Base-by-base conservation (phyloP, 768 basidiomycete species). In the Sarcodon aspratus region DNA sequence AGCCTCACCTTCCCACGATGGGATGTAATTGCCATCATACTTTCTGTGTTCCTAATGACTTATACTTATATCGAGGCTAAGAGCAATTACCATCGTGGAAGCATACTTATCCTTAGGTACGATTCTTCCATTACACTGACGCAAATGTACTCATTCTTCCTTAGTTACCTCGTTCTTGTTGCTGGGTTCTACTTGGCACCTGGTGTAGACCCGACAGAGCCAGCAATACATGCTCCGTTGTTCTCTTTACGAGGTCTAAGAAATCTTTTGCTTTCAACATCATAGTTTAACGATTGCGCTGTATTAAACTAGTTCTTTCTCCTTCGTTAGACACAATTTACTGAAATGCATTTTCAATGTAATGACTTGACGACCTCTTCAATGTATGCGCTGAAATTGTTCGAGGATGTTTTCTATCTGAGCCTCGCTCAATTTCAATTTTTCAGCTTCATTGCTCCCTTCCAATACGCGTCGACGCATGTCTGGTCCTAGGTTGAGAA, bases 11-110 rank as follows among this genome's bases (percentile, higher is more conserved):
- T 99, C 76, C 96, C 96, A 0, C 81, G 93, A 55, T 99, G 95
- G 95, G 96, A 99, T 61, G 91, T 93, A 45, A 80, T 98, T 56
- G 85, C 82, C 27, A 84, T 98, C 60, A 86, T 98, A 55, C 75
- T 99, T 42, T 90, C 93, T 0, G 93, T 99, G 69, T 99, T 98
- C 75, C 66, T 98, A 54, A 79, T 99, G 75, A 98, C 96, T 0
- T 99, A 99, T 64, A 95, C 93, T 4, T 98, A 96, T 63, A 96
- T 98, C 58, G 96, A 99, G 67, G 93, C 93, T n/a, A 92, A 85
- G 70, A 88, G 87, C 57, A 98, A 98, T 66, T 99, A 99, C 63
- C 92, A 97, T 62, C 81, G 96, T 56, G 96, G 96, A 44, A 92
- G 88, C 56, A 96, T 96, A 51, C 79, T 99, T 43, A 85, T 97